These are phyloP conservation scores for Serendipita sp. DNA, from an alignment of 768 basidiomycete species.

Conservation along the genomic window DNA sequence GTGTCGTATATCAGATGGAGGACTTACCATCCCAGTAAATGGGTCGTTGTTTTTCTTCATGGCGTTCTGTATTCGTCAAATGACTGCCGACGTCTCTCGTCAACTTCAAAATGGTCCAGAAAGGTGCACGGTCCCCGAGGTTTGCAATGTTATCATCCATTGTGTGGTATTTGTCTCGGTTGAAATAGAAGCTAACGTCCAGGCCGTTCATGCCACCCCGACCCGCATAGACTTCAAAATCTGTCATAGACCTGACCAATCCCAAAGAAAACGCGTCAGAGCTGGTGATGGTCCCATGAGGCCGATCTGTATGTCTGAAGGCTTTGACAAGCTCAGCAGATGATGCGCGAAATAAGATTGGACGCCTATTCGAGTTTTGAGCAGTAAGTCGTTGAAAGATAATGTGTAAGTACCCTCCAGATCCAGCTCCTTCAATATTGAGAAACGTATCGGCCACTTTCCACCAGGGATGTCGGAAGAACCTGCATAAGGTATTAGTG, in stretches of 20 bases:
- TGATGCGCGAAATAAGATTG: constrained; percentile 59
- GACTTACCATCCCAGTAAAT: constrained; percentile 64
- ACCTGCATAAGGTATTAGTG: constrained; percentile 24
- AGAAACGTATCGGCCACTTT: constrained; percentile 49
- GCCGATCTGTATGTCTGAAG: constrained; percentile 41
- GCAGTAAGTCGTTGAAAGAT: background rate
- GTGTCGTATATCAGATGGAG: background rate
- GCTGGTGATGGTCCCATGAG: constrained; percentile 55
- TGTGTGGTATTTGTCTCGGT: constrained; percentile 63
- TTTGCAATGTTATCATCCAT: constrained; percentile 50
- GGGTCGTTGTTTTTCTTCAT: constrained; percentile 17
- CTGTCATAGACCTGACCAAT: constrained; percentile 52
- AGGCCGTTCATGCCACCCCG: constrained; percentile 43
- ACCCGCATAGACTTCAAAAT: constrained; percentile 51
- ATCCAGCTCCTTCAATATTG: constrained; percentile 68
- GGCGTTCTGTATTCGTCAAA: constrained; percentile 29
- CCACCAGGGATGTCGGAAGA: constrained; percentile 61
- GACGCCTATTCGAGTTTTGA: constrained; percentile 33
- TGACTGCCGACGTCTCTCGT: constrained; percentile 37
- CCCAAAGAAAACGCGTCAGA: constrained; percentile 54
- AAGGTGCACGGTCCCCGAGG: constrained; percentile 35
- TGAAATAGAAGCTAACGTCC: constrained; percentile 65
- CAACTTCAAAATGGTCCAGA: constrained; percentile 72
- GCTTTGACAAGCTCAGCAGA: constrained; percentile 39
- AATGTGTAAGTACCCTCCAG: constrained; percentile 42